Conservation (phyloP, 176 grass and related monocot genomes). For the Coix lacrymajobi region DNA sequence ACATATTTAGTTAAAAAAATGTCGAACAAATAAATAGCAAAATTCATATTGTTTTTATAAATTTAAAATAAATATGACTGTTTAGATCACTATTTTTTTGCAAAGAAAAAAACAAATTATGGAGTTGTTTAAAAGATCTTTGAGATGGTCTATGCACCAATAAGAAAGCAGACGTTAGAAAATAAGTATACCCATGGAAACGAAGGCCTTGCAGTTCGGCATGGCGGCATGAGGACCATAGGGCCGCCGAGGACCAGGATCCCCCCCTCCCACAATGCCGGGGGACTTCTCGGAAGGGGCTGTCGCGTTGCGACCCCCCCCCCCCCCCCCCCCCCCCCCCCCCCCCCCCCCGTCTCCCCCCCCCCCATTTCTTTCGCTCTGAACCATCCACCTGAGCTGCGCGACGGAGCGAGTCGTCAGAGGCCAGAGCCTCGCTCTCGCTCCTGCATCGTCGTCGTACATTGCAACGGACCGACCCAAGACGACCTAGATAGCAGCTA, state of each 20-base stretch:
- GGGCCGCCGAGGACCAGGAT: not conserved
- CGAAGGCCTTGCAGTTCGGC: not conserved
- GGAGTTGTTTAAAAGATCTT: no score
- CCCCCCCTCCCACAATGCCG: not conserved
- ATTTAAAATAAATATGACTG: no score
- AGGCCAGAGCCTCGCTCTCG: not conserved
- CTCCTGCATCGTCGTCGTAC: not conserved
- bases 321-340: no score
- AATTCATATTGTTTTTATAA: no score
- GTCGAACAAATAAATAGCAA: no score
- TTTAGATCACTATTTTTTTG: no score
- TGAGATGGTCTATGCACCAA: no score
- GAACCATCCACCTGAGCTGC: not conserved
- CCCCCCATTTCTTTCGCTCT: not conserved
- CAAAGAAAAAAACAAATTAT: no score
- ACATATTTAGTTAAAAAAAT: no score
- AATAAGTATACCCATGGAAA: not conserved
- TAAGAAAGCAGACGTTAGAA: not conserved
- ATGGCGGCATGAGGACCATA: not conserved
- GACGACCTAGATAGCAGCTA: not conserved
- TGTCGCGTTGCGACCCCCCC: slow-evolving; percentile 8
- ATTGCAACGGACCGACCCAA: not conserved
- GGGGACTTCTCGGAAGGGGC: not conserved
- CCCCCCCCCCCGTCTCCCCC: no score
- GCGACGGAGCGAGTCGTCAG: not conserved